A percentile compares a stretch with the other conserved stretches of the same genome.
Evolutionary conservation across 352 stramenopile species (phyloP).

Genomic region (Globisporangium iwayamae): DNA sequence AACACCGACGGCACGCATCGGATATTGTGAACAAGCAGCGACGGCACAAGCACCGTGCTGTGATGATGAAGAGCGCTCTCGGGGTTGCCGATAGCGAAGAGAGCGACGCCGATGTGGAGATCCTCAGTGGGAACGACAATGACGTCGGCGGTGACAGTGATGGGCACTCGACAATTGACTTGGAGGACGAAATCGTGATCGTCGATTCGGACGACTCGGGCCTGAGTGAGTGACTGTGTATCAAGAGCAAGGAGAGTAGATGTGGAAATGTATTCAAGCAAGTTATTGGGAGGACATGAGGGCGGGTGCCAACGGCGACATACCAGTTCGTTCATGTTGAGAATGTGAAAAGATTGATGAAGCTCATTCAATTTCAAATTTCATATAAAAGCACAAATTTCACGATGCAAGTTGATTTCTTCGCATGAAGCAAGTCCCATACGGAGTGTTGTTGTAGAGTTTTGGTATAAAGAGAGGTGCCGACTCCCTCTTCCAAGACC

Average conservation of each 20-base stretch:
- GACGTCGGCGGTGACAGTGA: neutral
- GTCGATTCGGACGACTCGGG: constrained; percentile 10
- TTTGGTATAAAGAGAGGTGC: constrained; percentile 19
- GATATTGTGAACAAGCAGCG: neutral
- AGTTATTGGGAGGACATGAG: neutral
- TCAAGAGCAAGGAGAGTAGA: neutral
- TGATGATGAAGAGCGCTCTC: constrained; percentile 9
- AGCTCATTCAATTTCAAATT: neutral
- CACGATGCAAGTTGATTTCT: neutral
- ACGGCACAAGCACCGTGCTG: neutral
- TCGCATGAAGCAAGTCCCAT: constrained; percentile 17
- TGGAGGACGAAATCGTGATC: constrained; percentile 17
- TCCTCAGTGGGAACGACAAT: constrained; percentile 10
- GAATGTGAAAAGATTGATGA: too few species aligned
- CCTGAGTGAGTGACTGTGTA: neutral
- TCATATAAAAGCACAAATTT: neutral
- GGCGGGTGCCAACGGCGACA: too few species aligned
- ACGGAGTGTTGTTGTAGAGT: constrained; percentile 24
- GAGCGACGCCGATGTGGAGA: constrained; percentile 2
- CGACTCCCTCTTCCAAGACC: rapidly evolving
- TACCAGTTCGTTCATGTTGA: too few species aligned
- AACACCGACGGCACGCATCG: neutral
- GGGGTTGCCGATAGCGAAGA: neutral
- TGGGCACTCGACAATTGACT: constrained; percentile 12
- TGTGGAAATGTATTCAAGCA: neutral